These are phyloP conservation scores for Tricholoma sp. DNA, from an alignment of 768 basidiomycete genomes.

Conservation along the genomic window DNA sequence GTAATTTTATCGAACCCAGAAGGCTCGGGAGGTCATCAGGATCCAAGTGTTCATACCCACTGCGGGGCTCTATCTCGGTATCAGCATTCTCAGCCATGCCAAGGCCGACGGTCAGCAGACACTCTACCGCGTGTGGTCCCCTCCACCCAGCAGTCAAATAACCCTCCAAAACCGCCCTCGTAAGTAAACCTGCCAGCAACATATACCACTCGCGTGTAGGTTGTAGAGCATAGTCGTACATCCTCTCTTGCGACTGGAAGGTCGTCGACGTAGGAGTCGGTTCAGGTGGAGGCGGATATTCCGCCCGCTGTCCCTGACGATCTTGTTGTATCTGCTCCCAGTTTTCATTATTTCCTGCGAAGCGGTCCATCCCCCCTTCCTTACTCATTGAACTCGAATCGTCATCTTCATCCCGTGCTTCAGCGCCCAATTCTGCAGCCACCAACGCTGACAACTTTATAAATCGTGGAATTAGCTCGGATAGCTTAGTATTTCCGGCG, in stretches of 20 bases:
- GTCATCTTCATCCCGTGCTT: constrained; percentile 56
- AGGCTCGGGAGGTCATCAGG: constrained; percentile 74
- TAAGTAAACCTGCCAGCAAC: constrained; percentile 69
- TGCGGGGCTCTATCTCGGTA: constrained; percentile 26
- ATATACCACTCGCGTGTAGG: constrained; percentile 82
- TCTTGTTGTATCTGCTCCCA: constrained; percentile 12
- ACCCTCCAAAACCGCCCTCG: constrained; percentile 81
- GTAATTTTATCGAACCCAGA: constrained; percentile 55
- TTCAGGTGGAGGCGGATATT: constrained; percentile 10
- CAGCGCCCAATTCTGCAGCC: constrained; percentile 70
- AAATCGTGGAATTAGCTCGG: constrained; percentile 65
- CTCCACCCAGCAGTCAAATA: constrained; percentile 81
- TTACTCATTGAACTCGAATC: constrained; percentile 22
- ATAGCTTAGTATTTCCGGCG: constrained; percentile 58
- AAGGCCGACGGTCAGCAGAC: constrained; percentile 68
- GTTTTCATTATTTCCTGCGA: constrained; percentile 11
- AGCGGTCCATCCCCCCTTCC: constrained; percentile 21
- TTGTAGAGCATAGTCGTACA: constrained; percentile 46
- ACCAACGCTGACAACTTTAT: constrained; percentile 74
- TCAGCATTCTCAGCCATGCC: constrained; percentile 34
- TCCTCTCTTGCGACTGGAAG: constrained; percentile 22
- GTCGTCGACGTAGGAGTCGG: constrained; percentile 12
- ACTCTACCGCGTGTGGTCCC: constrained; percentile 63
- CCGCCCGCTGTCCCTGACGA: constrained; percentile 1
- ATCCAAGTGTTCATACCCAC: constrained; percentile 54